These are phyloP conservation scores for Yamadazyma buinensis DNA, from an alignment of 1,139 yeast species.

Conservation along the genomic window DNA sequence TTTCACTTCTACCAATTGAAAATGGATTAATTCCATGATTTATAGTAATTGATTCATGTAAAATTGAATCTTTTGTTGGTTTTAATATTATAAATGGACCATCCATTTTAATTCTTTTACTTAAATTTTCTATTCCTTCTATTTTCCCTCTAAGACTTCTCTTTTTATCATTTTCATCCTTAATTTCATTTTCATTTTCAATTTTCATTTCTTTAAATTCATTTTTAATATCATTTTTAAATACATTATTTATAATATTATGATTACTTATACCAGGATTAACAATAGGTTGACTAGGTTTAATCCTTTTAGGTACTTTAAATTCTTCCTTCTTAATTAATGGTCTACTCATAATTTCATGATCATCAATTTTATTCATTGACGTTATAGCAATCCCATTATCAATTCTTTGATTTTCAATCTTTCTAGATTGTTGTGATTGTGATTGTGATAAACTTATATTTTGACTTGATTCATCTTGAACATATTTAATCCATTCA, in stretches of 20 bases:
- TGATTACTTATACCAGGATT: constrained; percentile 9
- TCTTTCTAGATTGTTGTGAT: constrained; percentile 56
- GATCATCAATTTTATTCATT: constrained; percentile 40
- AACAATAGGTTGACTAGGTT: constrained; percentile 28
- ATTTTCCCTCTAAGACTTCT: constrained; percentile 9
- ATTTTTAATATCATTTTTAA: not conserved
- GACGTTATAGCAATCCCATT: constrained; percentile 41
- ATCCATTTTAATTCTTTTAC: constrained; percentile 9
- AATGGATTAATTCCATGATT: constrained; percentile 62
- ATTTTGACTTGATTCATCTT: constrained; percentile 22
- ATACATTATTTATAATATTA: not conserved
- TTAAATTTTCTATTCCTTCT: not conserved
- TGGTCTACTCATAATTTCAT: constrained; percentile 44
- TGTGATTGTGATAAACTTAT: constrained; percentile 69
- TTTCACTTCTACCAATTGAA: constrained; percentile 61
- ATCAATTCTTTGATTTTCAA: constrained; percentile 28
- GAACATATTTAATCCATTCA: constrained; percentile 51
- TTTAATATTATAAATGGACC: constrained; percentile 29
- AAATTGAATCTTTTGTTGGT: constrained; percentile 29
- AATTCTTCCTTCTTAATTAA: constrained; percentile 34
- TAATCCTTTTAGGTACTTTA: constrained; percentile 42
- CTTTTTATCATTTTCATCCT: not conserved
- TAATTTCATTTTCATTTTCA: not conserved
- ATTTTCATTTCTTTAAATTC: not conserved
- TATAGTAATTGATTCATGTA: constrained; percentile 46